Conservation (phyloP, 257 asterid genomes). For the Scutellaria barbata region DNA sequence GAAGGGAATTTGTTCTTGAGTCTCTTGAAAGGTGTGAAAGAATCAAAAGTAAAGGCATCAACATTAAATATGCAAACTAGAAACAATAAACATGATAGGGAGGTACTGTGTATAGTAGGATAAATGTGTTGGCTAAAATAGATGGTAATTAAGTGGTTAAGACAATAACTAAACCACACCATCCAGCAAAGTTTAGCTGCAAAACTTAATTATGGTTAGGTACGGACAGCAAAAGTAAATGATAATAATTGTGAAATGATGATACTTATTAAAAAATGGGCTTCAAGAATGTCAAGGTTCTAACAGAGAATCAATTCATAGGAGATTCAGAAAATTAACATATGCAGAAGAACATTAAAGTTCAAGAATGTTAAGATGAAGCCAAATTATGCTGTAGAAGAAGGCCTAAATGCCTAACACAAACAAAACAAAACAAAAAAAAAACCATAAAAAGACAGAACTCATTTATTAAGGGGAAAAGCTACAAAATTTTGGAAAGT, state of each 20-base stretch:
- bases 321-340: neutral
- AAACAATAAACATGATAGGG: conserved; percentile 45
- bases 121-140: conserved; percentile 19
- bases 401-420: neutral
- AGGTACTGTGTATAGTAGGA: conserved; percentile 10
- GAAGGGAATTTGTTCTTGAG: conserved; percentile 46
- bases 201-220: conserved; percentile 27
- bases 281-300: conserved; percentile 1
- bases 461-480: conserved; percentile 21
- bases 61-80: conserved; percentile 55
- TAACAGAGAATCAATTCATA: neutral
- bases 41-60: conserved; percentile 46
- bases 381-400: neutral
- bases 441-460: conserved; percentile 25
- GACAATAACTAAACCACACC: conserved; percentile 32
- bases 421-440: neutral
- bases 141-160: conserved; percentile 28
- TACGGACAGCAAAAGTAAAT: conserved; percentile 25
- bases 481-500: conserved; percentile 30
- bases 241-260: conserved; percentile 38
- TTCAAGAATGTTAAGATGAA: conserved; percentile 5
- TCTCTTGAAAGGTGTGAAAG: conserved; percentile 59
- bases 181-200: conserved; percentile 35
- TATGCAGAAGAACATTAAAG: conserved; percentile 34
- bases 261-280: neutral